Evolutionary conservation across 805 yeast species (phyloP), one percentile per base, ranked within the genome.

Genomic region (Saccharomycopsis sp.): DNA sequence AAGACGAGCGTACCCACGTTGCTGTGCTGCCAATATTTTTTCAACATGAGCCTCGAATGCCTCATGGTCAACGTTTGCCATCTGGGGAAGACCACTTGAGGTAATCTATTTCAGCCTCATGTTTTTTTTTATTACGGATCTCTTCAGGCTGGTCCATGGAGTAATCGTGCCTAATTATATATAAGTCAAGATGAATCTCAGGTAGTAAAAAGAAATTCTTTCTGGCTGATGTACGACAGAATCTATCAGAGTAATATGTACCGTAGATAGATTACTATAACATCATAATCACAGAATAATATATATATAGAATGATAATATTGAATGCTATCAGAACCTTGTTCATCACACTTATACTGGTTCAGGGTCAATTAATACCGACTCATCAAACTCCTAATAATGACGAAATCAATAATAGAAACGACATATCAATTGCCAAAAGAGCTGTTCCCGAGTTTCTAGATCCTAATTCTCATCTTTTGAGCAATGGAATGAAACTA

Each of bases 381-480:
- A 44, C 3, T 17, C 19, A 3, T 5, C 22, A 44, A 44, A 17
- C 3, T 44, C 5, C 22, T 44, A 44, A 17, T 17, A 44, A 17
- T 17, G 22, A 17, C 22, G 12, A 44, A n/a, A 44, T 5, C 8
- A 44, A 44, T 44, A 44, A 3, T 12, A 44, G 22, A 5, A 19
- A 44, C 20, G 22, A 44, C 19, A 17, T 44, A 19, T 7, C 49
- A 44, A 44, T 19, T 1, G 25, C 20, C 14, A 57, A 57, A 44
- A 42, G 58, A 47, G 51, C 12, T 7, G 29, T 53, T n/a, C 53
- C 58, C 3, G 34, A 47, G 2, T 38, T 55, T 24, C 22, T 58
- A n/a, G 52, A 55, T 41, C 42, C 60, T 2, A 58, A 54, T 3
- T 58, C 60, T 3, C n/a, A 35, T 17, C 17, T 50, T 12, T 9